These are phyloP conservation scores for Entomortierella lignicola DNA, from an alignment of 192 early-diverging fungal species.

Conservation along the genomic window DNA sequence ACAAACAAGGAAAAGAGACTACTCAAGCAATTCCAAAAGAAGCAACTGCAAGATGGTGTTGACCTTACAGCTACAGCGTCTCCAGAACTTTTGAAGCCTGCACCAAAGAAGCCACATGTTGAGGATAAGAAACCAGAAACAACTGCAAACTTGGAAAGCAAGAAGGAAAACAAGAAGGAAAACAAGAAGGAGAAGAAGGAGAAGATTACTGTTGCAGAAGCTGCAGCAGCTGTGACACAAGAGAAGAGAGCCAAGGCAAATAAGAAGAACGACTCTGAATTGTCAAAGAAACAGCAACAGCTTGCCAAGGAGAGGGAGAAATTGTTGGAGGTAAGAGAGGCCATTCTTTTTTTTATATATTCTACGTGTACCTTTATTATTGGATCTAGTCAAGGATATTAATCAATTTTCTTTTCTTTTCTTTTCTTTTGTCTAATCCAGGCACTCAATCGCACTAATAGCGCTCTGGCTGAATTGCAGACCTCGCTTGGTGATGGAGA, in stretches of 20 bases:
- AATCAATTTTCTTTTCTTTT: background rate
- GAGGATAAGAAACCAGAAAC: background rate
- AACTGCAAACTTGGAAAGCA: background rate
- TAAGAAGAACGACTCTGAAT: conserved; percentile 17
- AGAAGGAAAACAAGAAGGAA: conserved; percentile 29
- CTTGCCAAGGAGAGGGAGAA: conserved; percentile 50
- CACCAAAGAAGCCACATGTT: background rate
- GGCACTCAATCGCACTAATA: conserved; percentile 47
- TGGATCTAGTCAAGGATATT: background rate
- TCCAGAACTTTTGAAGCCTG: conserved; percentile 13
- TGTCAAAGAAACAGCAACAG: conserved; percentile 47
- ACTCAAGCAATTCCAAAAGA: conserved; percentile 52
- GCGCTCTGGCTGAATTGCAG: conserved; percentile 45
- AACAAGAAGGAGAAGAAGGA: conserved; percentile 32
- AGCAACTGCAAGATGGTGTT: conserved; percentile 34
- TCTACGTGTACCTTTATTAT: no score
- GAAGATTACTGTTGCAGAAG: conserved; percentile 16
- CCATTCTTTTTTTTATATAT: background rate
- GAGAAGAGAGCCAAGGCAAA: conserved; percentile 9
- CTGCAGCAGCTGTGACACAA: background rate
- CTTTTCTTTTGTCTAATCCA: background rate
- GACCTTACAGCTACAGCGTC: conserved; percentile 14
- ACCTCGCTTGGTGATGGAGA: conserved; percentile 38
- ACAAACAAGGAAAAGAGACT: conserved; percentile 47
- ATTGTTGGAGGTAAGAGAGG: conserved; percentile 31